These are phyloP conservation scores for Trifolium subterraneum DNA, from an alignment of 306 rosid species.

Conservation along the genomic window DNA sequence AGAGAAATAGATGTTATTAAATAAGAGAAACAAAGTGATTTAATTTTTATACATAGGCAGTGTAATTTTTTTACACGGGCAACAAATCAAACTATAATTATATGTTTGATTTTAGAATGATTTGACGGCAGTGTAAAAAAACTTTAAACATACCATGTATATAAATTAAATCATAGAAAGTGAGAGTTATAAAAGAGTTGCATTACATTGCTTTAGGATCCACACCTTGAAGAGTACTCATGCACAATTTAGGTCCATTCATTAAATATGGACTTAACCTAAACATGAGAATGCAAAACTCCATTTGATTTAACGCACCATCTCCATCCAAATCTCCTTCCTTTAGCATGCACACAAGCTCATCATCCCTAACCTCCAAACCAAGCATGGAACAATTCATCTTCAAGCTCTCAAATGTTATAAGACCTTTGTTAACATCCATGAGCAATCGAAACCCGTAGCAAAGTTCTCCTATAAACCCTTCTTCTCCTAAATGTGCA, in stretches of 20 bases:
- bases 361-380: conserved; percentile 60
- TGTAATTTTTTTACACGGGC: background rate
- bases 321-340: conserved; percentile 81
- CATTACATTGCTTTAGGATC: conserved; percentile 23
- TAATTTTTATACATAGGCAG: background rate
- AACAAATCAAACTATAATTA: background rate
- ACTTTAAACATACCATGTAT: background rate
- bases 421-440: conserved; percentile 68
- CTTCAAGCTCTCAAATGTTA: conserved; percentile 82
- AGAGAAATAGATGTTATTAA: conserved; percentile 11
- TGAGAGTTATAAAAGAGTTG: background rate
- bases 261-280: conserved; percentile 66
- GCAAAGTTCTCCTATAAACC: conserved; percentile 63
- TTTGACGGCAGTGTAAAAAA: background rate
- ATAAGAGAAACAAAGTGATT: background rate
- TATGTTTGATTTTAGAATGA: too few species aligned
- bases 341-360: conserved; percentile 67
- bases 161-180: background rate
- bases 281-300: conserved; percentile 79
- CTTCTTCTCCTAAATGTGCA: conserved; percentile 57
- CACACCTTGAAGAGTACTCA: conserved; percentile 3
- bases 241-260: conserved; percentile 27
- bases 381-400: conserved; percentile 54
- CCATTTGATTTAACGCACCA: conserved; percentile 65
- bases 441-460: conserved; percentile 63